Conservation (phyloP, 331 rosid species). For the Acacia pycnantha region DNA sequence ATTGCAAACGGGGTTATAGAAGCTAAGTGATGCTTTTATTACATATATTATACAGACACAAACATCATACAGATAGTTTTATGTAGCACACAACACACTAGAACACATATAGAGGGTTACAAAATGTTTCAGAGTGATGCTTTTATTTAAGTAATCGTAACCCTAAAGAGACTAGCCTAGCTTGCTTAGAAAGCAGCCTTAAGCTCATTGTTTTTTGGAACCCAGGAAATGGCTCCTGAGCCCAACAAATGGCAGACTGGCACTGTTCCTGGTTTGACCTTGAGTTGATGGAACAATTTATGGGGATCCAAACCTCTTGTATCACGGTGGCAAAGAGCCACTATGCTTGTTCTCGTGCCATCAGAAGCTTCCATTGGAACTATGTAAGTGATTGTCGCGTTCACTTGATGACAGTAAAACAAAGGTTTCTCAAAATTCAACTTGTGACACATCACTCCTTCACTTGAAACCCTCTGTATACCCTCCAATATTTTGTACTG, state of each 20-base stretch:
- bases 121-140: background rate
- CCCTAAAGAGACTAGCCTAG: background rate
- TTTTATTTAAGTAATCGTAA: background rate
- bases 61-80: background rate
- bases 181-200: background rate
- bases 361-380: slow-evolving; percentile 33
- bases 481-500: background rate
- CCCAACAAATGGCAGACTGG: slow-evolving; percentile 40
- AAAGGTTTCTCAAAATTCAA: slow-evolving; percentile 27
- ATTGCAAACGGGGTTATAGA: background rate
- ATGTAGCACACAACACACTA: background rate
- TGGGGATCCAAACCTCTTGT: slow-evolving; percentile 4
- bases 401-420: slow-evolving; percentile 40
- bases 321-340: slow-evolving; percentile 35
- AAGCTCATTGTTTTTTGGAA: background rate
- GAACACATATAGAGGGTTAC: background rate
- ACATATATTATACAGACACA: background rate
- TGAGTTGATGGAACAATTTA: slow-evolving; percentile 16
- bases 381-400: slow-evolving; percentile 25
- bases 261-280: slow-evolving; percentile 38
- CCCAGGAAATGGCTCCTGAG: background rate
- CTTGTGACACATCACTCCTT: slow-evolving; percentile 32
- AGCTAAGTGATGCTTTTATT: background rate
- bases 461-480: slow-evolving; percentile 5
- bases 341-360: slow-evolving; percentile 21